Percentiles rank a stretch among this genome's conserved stretches.
These are phyloP conservation scores for Fomes fomentarius DNA, from an alignment of 1,284 basidiomycete genomes.

Conservation along the genomic window DNA sequence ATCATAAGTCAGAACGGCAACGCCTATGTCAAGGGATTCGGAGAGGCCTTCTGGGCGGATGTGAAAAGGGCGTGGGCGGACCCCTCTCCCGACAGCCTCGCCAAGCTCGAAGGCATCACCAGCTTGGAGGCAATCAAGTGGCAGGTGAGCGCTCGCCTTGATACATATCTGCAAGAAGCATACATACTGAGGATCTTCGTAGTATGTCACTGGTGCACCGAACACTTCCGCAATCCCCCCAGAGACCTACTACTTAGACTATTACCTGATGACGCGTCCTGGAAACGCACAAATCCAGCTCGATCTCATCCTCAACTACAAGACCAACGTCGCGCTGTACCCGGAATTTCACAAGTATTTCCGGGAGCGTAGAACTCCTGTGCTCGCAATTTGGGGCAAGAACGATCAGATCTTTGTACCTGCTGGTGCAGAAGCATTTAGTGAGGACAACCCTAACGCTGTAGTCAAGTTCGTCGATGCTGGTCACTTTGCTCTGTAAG, in stretches of 20 bases:
- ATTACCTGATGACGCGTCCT: constrained; percentile 40
- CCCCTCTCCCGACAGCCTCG: constrained; percentile 29
- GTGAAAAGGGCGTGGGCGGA: constrained; percentile 41
- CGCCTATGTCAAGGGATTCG: constrained; percentile 48
- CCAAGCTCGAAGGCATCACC: constrained; percentile 28
- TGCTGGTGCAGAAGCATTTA: constrained; percentile 48
- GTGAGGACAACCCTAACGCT: constrained; percentile 40
- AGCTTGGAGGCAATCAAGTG: constrained; percentile 37
- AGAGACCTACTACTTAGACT: constrained; percentile 46
- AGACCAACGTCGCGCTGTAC: constrained; percentile 45
- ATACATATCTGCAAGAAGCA: too few species aligned
- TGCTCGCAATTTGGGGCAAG: constrained; percentile 53
- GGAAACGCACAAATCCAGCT: constrained; percentile 46
- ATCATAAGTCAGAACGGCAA: constrained; percentile 55
- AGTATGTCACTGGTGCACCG: constrained; percentile 42
- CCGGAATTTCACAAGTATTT: constrained; percentile 50
- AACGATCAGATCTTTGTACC: constrained; percentile 48
- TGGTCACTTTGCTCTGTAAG: constrained; percentile 49
- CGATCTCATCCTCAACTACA: constrained; percentile 47
- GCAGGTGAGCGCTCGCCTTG: constrained; percentile 28
- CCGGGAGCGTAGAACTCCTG: constrained; percentile 38
- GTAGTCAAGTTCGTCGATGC: constrained; percentile 45
- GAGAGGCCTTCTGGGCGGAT: constrained; percentile 41
- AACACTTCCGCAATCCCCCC: constrained; percentile 37
- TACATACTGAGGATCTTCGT: not conserved